Evolutionary conservation across 371 early-diverging fungal species (phyloP), one percentile per base, ranked within the genome.

Genomic region (Apophysomyces variabilis): DNA sequence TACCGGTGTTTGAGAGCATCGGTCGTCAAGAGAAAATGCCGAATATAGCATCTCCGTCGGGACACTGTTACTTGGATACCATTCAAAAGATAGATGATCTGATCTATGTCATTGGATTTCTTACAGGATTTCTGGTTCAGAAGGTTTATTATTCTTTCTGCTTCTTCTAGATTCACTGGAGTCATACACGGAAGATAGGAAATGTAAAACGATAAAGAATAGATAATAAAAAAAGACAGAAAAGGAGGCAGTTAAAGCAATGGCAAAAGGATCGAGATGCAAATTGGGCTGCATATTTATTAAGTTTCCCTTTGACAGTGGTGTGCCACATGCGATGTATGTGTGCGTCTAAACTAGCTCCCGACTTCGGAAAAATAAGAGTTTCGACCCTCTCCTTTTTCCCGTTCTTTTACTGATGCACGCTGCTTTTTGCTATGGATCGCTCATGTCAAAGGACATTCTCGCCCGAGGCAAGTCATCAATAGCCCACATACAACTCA

Each of bases 381-480:
- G 58, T 11, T 32, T 13, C 58, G 9, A 0, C 14, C 32, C 38
- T n/a, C 5, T 50, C 50, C 58, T 36, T 60, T 54, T 50, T 56
- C 36, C n/a, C 39, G 26, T 46, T 38, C 35, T 14, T 65, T 18
- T 57, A 45, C 43, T 38, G 35, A 39, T 60, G 16, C 36, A 5
- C 4, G 65, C 74, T 8, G 74, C 72, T 11, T 79, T 79, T 66
- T 82, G 79, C 44, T 82, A 79, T 66, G 79, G 79, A 5, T 77
- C 77, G 16, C 57, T 82, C 1, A 79, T 75, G 76, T 73, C 77
- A 5, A 50, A 66, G 11, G 62, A 50, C 5, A 75, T 82, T 4
- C 67, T 73, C 21, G 50, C 56, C 32, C 70, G 77, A 73, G 80
- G 80, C 77, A 66, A 64, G 14, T 12, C 9, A 26, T 26, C 3